Evolutionary conservation across 129 eudicot species (phyloP), one percentile per base, ranked within the genome.

Genomic region (Tagetes erecta): DNA sequence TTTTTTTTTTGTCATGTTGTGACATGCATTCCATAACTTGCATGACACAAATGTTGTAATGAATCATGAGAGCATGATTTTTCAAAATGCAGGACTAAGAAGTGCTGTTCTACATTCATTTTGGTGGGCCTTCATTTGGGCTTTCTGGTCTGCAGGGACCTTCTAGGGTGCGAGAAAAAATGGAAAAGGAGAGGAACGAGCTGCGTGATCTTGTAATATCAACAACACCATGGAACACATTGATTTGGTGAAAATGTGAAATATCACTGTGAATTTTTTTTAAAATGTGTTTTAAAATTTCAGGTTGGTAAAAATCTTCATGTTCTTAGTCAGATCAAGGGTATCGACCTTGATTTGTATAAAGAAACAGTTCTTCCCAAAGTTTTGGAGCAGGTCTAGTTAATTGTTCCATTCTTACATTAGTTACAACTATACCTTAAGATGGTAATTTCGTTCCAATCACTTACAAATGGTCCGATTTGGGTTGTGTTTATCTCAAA

Each of bases 71-170:
- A 88, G 89, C 91, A 93, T 87, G 86, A 85, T 87, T 84, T 90
- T 92, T 84, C 89, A 87, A 84, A 87, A 90, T 93, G 96, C 95
- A 88, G 98, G 94, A 87, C 83, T 90, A 77, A 69, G 89, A 80
- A 59, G 85, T 89, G 89, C 88, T 84, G 91, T 86, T 81, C 87
- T 90, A 80, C 92, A 90, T 91, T 81, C 86, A 88, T 93, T 85
- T 90, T 88, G 91, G 85, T 93, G 95, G 96, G 92, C 92, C 87
- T 89, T 87, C 98, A 83, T 89, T 90, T 86, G 86, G 91, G 90
- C 80, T 90, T 93, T 93, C 82, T 93, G 91, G 89, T 88, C 91
- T 94, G 98, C 97, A 94, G 98, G 98, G 98, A 88, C 96, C 97
- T 80, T 80, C 81, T 78, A 80, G 87, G 85, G 80, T 79, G 70